Conservation (phyloP, 164 flowering plant genomes). For the Paratinospora sagittata region DNA sequence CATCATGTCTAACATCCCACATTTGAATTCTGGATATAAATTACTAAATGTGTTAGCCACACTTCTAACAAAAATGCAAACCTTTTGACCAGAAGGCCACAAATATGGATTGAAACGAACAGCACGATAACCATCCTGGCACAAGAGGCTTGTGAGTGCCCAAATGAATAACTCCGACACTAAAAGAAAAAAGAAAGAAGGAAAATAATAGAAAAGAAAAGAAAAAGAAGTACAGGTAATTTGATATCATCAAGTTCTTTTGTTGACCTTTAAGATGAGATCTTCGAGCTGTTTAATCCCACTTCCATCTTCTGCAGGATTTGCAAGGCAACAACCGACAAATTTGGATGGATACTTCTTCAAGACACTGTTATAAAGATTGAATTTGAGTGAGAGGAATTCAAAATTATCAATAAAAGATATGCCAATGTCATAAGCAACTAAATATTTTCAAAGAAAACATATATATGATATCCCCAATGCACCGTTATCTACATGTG, state of each 20-base stretch:
- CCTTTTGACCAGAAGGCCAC: slow-evolving; percentile 85
- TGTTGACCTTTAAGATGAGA: slow-evolving; percentile 59
- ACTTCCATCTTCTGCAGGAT: slow-evolving; percentile 89
- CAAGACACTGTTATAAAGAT: slow-evolving; percentile 51
- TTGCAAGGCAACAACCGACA: slow-evolving; percentile 91
- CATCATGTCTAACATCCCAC: background rate
- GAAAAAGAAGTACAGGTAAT: too few relatives aligned
- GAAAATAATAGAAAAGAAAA: too few relatives aligned
- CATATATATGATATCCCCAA: background rate
- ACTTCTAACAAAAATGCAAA: slow-evolving; percentile 17
- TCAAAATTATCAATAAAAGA: background rate
- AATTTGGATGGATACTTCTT: slow-evolving; percentile 77
- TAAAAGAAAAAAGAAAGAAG: too few relatives aligned
- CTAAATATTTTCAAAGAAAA: background rate
- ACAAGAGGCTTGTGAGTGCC: slow-evolving; percentile 13
- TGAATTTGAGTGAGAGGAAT: background rate
- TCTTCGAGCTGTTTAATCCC: slow-evolving; percentile 68
- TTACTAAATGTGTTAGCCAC: too few relatives aligned
- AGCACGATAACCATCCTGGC: slow-evolving; percentile 83
- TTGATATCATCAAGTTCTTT: background rate
- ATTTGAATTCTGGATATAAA: too few relatives aligned
- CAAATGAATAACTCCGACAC: too few relatives aligned
- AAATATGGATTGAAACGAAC: slow-evolving; percentile 91
- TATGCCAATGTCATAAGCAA: background rate
- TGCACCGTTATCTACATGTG: background rate